These are phyloP conservation scores for Penicillium mononematosum DNA, from an alignment of 495 filamentous ascomycete genomes.

Conservation along the genomic window DNA sequence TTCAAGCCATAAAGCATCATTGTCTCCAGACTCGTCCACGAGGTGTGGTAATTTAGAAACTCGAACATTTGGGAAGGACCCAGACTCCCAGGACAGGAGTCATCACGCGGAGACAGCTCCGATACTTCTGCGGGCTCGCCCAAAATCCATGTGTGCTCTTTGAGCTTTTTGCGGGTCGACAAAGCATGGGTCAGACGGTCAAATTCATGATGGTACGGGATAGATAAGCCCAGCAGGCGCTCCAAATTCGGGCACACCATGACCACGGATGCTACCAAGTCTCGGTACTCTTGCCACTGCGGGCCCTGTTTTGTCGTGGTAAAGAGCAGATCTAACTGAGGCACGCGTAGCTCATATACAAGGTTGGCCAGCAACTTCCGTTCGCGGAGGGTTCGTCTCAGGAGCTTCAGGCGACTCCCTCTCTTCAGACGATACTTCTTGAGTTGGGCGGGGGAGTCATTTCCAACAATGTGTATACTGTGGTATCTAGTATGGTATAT, in stretches of 20 bases:
- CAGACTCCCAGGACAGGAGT: conserved; percentile 53
- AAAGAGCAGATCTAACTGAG: conserved; percentile 52
- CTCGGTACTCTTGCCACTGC: conserved; percentile 61
- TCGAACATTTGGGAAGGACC: conserved; percentile 60
- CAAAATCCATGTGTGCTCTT: conserved; percentile 79
- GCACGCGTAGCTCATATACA: conserved; percentile 73
- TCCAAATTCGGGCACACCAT: conserved; percentile 88
- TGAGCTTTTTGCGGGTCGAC: conserved; percentile 69
- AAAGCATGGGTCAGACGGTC: conserved; percentile 76
- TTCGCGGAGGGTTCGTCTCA: conserved; percentile 73
- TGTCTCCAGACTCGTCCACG: conserved; percentile 71
- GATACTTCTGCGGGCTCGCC: conserved; percentile 47
- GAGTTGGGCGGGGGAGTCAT: conserved; percentile 60
- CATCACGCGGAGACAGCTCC: conserved; percentile 45
- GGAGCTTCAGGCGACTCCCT: conserved; percentile 67
- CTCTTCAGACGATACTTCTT: conserved; percentile 67
- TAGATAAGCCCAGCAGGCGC: conserved; percentile 66
- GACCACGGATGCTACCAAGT: conserved; percentile 74
- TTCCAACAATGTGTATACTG: conserved; percentile 65
- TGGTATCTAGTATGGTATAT: conserved; percentile 54
- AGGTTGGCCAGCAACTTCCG: conserved; percentile 67
- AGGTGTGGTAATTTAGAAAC: conserved; percentile 67
- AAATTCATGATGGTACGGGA: conserved; percentile 68
- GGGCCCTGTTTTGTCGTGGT: conserved; percentile 48
- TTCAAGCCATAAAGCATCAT: conserved; percentile 67